These are phyloP conservation scores for Ceratobasidium sp. DNA, from an alignment of 1,284 basidiomycete genomes.

Conservation along the genomic window DNA sequence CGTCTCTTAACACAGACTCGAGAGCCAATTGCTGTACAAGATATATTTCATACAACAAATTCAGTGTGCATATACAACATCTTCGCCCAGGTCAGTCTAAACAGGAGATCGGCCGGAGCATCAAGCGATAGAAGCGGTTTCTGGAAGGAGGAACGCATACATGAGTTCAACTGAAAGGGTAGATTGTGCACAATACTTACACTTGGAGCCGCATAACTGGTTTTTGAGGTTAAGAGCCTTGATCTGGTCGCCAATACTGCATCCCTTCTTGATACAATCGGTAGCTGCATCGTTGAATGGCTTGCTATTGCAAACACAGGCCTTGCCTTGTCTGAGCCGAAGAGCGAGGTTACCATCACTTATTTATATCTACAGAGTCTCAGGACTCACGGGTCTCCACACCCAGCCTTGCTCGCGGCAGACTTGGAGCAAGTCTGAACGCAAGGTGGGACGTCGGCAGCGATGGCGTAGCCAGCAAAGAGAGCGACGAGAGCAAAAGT, in stretches of 20 bases:
- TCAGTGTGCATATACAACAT: not conserved
- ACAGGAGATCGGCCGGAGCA: not conserved
- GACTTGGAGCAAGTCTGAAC: not conserved
- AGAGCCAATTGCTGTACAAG: not conserved
- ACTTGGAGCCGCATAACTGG: not conserved
- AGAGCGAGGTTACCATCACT: not conserved
- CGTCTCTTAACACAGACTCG: not conserved
- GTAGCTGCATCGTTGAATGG: not conserved
- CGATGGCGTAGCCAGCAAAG: slow-evolving; percentile 1
- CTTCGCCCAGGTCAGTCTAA: not conserved
- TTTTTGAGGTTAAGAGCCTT: not conserved
- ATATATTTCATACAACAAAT: not conserved
- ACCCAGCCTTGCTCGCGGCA: not conserved
- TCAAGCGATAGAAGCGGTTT: not conserved
- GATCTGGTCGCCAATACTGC: not conserved
- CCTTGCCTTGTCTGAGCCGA: not conserved
- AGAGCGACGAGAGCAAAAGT: not conserved
- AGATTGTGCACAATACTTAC: not conserved
- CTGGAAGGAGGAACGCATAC: not conserved
- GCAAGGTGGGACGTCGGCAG: slow-evolving; percentile 1
- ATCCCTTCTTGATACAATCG: not conserved
- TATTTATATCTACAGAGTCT: not conserved
- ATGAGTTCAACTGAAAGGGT: not conserved
- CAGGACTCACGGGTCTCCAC: not conserved
- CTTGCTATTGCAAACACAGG: slow-evolving; percentile 1